Evolutionary conservation across 768 basidiomycete genomes (phyloP).

Genomic region (Suillus americanus): DNA sequence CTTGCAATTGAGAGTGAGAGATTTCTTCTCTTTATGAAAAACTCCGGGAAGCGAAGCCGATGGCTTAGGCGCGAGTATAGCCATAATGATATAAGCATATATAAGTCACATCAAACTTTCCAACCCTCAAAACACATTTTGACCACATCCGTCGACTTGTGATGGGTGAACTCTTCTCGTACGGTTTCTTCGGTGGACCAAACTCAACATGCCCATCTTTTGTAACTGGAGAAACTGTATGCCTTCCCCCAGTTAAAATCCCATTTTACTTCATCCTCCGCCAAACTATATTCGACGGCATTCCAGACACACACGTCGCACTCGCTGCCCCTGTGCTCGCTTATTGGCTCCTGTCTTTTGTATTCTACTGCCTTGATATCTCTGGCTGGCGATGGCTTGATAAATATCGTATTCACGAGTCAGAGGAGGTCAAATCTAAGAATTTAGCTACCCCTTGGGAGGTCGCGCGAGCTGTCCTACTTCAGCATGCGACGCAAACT

Average conservation of each 20-base stretch:
- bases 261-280: conserved; percentile 59
- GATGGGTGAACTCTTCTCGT: conserved; percentile 16
- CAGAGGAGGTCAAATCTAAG: conserved; percentile 67
- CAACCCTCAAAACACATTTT: not conserved
- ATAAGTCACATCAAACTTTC: not conserved
- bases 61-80: not conserved
- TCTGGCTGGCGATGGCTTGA: conserved; percentile 77
- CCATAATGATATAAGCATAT: not conserved
- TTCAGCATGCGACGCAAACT: conserved; percentile 89
- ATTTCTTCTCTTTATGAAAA: not conserved
- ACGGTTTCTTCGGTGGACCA: conserved; percentile 14
- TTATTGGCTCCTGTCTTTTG: conserved; percentile 81
- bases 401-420: conserved; percentile 85
- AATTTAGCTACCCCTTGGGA: conserved; percentile 73
- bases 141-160: not conserved
- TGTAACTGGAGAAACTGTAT: conserved; percentile 36
- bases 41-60: no score
- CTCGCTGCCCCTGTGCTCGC: conserved; percentile 73
- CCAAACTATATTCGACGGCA: conserved; percentile 45
- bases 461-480: conserved; percentile 77
- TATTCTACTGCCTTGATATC: conserved; percentile 84
- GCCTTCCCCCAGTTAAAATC: conserved; percentile 31
- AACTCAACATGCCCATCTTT: conserved; percentile 37
- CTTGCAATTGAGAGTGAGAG: not conserved
- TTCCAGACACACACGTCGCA: conserved; percentile 73